phyloP scores from a whole-genome alignment of 2,329 filamentous ascomycete species.

The Dactylonectria macrodidyma region DNA sequence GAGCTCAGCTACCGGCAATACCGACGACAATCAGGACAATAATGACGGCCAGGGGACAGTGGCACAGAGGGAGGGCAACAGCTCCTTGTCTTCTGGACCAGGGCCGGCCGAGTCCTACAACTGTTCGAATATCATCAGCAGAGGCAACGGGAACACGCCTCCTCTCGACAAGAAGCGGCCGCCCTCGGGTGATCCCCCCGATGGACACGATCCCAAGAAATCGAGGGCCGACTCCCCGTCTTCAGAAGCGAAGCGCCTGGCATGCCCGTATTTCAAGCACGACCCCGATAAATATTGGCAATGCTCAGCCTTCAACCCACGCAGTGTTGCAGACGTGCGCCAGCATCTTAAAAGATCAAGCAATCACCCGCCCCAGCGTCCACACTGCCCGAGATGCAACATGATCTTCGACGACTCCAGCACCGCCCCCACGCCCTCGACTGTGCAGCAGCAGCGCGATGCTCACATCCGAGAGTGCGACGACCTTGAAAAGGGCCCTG shows the following conservation, averaged over 20 bases:
- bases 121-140: too few species aligned
- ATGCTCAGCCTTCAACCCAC: fast-evolving
- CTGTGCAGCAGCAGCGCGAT: not conserved
- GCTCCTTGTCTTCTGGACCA: too few species aligned
- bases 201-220: not conserved
- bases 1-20: too few species aligned
- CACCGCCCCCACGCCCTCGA: not conserved
- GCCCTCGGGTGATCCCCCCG: not conserved
- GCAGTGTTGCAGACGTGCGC: not conserved
- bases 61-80: too few species aligned
- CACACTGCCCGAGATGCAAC: not conserved
- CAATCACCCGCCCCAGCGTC: not conserved
- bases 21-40: too few species aligned
- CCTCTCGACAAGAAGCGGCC: not conserved
- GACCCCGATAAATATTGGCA: not conserved
- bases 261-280: not conserved
- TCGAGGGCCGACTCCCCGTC: not conserved
- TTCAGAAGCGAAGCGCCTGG: not conserved
- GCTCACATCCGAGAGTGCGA: not conserved
- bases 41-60: too few species aligned
- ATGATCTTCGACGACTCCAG: not conserved
- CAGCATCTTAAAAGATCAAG: not conserved
- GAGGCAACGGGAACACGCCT: too few species aligned
- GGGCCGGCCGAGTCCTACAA: too few species aligned
- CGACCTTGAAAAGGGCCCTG: not conserved